Evolutionary conservation across 768 basidiomycete genomes (phyloP), one percentile per base, ranked within the genome.

Genomic region (Hericium erinaceus): DNA sequence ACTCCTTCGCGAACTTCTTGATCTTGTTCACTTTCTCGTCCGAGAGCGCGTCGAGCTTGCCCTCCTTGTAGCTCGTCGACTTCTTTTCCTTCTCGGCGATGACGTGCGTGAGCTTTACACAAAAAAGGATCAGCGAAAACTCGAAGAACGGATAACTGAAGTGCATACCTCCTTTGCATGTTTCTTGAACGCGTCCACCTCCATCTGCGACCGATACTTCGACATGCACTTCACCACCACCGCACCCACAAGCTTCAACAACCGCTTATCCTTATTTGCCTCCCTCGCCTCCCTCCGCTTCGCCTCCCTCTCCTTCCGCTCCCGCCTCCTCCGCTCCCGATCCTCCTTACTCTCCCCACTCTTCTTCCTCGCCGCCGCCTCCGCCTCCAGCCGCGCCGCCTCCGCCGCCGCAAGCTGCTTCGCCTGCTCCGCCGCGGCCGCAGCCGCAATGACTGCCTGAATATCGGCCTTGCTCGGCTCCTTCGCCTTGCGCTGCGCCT

Each of bases 61-160:
- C 79, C n/a, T 87, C 84, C 57, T 77, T 80, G 57, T 59, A 98
- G 46, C 81, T 83, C 3, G 83, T 72, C 0, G 90, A 89, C 69
- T 93, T 95, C 72, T 95, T 95, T 76, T 99, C 95, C 70, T 97
- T 97, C 53, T 94, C 89, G n/a, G 85, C 79, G 57, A 99, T 87
- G 53, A 91, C 68, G 58, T 87, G 79, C 0, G 93, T 93, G 60
- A 97, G 75, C 95, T 97, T n/a, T 26, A 13, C 4, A 13, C 4
- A 56, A 24, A 46, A 39, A 10, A 55, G 18, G 60, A 57, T 55
- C 39, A 59, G 33, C 18, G 39, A n/a, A 9, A 24, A 57, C 2
- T 8, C 41, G 22, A 48, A 56, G 52, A 39, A 38, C 56, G 55
- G 33, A 3, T n/a, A 28, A 53, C 3, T n/a, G 11, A 44, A 3